A percentile compares a stretch with the other conserved stretches of the same genome.
phyloP scores from a whole-genome alignment of 495 filamentous ascomycete species.

The Elasticomyces elasticus region DNA sequence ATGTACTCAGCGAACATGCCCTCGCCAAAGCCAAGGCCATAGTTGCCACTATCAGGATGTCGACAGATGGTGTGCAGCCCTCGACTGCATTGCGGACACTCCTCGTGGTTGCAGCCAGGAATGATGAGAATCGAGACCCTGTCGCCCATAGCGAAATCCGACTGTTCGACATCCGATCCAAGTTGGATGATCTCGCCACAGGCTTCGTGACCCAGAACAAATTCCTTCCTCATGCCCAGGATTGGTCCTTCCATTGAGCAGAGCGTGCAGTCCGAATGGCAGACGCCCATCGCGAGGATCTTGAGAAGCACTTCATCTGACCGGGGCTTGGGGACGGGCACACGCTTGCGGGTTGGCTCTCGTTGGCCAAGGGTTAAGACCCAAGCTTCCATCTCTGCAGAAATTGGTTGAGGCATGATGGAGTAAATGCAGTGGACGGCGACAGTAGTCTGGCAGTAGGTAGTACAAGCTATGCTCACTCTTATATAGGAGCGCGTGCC shows the following conservation, averaged over 20 bases:
- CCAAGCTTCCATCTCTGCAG: not conserved
- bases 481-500: too few relatives aligned
- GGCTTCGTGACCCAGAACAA: conserved; percentile 8
- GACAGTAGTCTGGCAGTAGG: too few relatives aligned
- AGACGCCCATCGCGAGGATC: conserved; percentile 7
- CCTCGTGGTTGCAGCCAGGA: not conserved
- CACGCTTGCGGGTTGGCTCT: not conserved
- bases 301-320: conserved; percentile 3
- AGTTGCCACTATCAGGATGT: not conserved
- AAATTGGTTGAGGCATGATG: not conserved
- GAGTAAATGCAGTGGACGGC: too few relatives aligned
- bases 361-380: not conserved
- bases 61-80: conserved; percentile 3
- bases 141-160: conserved; percentile 3
- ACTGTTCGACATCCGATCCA: not conserved
- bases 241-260: not conserved
- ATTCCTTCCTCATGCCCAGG: not conserved
- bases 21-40: conserved; percentile 3
- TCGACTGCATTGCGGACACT: not conserved
- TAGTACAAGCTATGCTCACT: too few relatives aligned
- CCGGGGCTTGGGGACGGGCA: conserved; percentile 4
- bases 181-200: conserved; percentile 4
- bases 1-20: conserved; percentile 9
- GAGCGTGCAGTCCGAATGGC: conserved; percentile 6
- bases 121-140: conserved; percentile 3